phyloP scores from a whole-genome alignment of 208 protist genomes.

The Zelonia costaricensis region DNA sequence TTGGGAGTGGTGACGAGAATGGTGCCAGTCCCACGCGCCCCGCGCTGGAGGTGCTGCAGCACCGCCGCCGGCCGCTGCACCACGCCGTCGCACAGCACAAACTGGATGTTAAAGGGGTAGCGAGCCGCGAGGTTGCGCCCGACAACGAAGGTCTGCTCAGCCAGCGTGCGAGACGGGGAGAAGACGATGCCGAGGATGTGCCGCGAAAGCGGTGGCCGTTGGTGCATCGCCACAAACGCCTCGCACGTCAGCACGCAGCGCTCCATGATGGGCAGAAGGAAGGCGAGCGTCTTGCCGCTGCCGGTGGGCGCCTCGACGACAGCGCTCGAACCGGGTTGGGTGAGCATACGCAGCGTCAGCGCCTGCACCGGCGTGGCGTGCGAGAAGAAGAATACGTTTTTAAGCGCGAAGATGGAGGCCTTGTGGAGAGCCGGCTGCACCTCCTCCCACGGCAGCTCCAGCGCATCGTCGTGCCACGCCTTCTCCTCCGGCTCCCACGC shows the following conservation, averaged over 20 bases:
- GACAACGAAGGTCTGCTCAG: slow-evolving; percentile 89
- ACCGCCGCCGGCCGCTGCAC: slow-evolving; percentile 41
- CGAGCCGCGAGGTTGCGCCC: slow-evolving; percentile 65
- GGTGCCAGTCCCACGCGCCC: slow-evolving; percentile 62
- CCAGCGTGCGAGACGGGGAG: slow-evolving; percentile 80
- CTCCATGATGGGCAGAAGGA: slow-evolving; percentile 93
- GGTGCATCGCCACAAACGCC: slow-evolving; percentile 37
- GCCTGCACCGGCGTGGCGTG: slow-evolving; percentile 92
- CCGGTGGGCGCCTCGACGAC: slow-evolving; percentile 97
- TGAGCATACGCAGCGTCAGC: slow-evolving; percentile 53
- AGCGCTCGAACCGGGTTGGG: slow-evolving; percentile 42
- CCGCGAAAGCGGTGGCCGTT: slow-evolving; percentile 60
- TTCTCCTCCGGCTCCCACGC: slow-evolving; percentile 84
- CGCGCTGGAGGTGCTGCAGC: slow-evolving; percentile 42
- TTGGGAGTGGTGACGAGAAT: slow-evolving; percentile 84
- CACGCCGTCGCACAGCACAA: slow-evolving; percentile 78
- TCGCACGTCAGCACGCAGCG: slow-evolving; percentile 66
- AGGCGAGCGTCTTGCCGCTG: slow-evolving; percentile 97
- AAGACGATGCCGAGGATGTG: slow-evolving; percentile 78
- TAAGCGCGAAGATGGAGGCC: slow-evolving; percentile 74
- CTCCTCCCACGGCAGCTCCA: slow-evolving; percentile 86
- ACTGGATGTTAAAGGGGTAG: slow-evolving; percentile 73
- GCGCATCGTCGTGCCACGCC: slow-evolving; percentile 74
- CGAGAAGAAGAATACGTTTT: slow-evolving; percentile 92
- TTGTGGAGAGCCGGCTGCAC: slow-evolving; percentile 68